These are phyloP conservation scores for Cyberlindnera misumaiensis DNA, from an alignment of 805 yeast genomes.

Conservation along the genomic window DNA sequence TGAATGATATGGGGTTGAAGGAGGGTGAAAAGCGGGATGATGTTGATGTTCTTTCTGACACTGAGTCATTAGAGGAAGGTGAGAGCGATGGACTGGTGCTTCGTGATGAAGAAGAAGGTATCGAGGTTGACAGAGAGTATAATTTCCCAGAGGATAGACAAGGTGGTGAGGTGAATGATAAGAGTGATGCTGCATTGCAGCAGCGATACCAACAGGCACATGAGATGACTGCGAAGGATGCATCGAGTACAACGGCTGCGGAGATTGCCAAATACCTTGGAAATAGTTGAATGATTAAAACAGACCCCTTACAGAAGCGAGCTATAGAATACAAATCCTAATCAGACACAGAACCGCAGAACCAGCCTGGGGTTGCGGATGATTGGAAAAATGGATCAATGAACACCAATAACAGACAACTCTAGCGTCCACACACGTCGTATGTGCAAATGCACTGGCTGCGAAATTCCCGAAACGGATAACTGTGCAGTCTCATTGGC, in stretches of 20 bases:
- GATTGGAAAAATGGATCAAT: conserved; percentile 30
- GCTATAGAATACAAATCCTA: background rate
- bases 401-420: conserved; percentile 82
- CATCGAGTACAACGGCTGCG: conserved; percentile 64
- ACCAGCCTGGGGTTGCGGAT: no score
- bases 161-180: conserved; percentile 48
- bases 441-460: conserved; percentile 64
- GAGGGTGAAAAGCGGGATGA: conserved; percentile 29
- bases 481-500: conserved; percentile 50
- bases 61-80: conserved; percentile 39
- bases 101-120: conserved; percentile 41
- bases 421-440: conserved; percentile 97
- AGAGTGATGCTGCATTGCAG: conserved; percentile 40
- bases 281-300: conserved; percentile 21
- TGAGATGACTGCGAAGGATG: conserved; percentile 52
- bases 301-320: no score
- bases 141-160: conserved; percentile 62
- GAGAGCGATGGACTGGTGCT: conserved; percentile 36
- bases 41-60: conserved; percentile 48
- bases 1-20: conserved; percentile 79
- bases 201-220: conserved; percentile 69
- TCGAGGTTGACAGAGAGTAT: conserved; percentile 48
- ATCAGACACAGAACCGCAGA: no score
- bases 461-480: conserved; percentile 27
- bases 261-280: conserved; percentile 62